Evolutionary conservation across 352 stramenopile genomes (phyloP).

Genomic region (Phytophthora gonapodyides): DNA sequence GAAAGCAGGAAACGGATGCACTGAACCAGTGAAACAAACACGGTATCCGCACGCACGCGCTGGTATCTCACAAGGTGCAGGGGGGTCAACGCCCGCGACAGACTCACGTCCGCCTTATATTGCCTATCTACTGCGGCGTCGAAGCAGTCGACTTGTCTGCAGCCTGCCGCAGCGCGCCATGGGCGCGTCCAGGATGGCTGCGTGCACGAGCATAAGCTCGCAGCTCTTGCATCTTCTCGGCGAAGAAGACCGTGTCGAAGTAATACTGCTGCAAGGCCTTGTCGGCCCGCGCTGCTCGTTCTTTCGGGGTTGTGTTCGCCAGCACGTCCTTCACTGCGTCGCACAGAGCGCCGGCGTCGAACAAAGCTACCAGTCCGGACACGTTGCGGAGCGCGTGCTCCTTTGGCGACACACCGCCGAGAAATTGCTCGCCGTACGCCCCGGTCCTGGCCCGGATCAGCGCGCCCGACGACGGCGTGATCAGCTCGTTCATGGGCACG

Average conservation of each 20-base stretch:
- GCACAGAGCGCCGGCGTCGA: constrained; percentile 39
- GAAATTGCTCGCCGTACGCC: constrained; percentile 35
- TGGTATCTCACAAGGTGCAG: too few relatives aligned
- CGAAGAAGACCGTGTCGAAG: constrained; percentile 64
- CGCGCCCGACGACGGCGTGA: constrained; percentile 40
- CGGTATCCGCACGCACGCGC: too few relatives aligned
- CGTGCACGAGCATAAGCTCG: constrained; percentile 33
- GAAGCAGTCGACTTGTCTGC: constrained; percentile 6
- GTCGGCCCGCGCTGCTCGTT: constrained; percentile 35
- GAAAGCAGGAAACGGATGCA: too few relatives aligned
- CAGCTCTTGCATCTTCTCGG: constrained; percentile 52
- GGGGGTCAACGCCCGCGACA: too few relatives aligned
- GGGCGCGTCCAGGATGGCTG: constrained; percentile 12
- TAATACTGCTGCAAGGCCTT: constrained; percentile 58
- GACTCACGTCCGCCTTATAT: too few relatives aligned
- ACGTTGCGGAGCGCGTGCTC: constrained; percentile 39
- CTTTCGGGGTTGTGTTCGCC: constrained; percentile 23
- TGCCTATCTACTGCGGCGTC: background rate
- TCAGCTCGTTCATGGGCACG: constrained; percentile 54
- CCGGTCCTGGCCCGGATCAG: constrained; percentile 26
- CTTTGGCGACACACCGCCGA: constrained; percentile 34
- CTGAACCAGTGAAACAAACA: too few relatives aligned
- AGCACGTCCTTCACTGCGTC: constrained; percentile 41
- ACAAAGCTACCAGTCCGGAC: constrained; percentile 42
- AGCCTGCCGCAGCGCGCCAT: constrained; percentile 18